A percentile compares a stretch with the other conserved stretches of the same genome.
Conservation (phyloP, 2,329 filamentous ascomycete species). For the Diaporthe sp. region DNA sequence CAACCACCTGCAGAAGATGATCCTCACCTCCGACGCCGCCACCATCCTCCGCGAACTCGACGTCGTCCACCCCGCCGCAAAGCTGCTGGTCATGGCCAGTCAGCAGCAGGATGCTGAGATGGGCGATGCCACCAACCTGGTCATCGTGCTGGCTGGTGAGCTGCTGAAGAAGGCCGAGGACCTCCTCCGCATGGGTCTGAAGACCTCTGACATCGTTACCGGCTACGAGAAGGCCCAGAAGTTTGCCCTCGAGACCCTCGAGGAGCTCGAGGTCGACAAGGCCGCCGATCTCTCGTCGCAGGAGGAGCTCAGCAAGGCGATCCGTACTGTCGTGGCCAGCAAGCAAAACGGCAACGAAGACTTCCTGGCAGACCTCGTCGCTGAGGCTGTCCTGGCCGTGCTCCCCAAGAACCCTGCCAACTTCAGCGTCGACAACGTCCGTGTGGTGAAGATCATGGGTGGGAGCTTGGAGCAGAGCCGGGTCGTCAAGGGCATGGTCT, state of each 20-base stretch:
- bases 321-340: constrained; percentile 94
- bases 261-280: constrained; percentile 92
- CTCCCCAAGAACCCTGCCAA: constrained; percentile 94
- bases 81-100: constrained; percentile 97
- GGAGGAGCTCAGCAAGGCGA: constrained; percentile 91
- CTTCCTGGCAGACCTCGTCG: constrained; percentile 86
- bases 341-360: constrained; percentile 97
- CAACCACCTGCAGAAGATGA: constrained; percentile 99
- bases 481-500: constrained; percentile 98
- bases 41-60: constrained; percentile 98
- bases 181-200: constrained; percentile 94
- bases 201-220: constrained; percentile 96
- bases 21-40: constrained; percentile 96
- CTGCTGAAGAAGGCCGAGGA: constrained; percentile 97
- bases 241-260: constrained; percentile 86
- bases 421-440: constrained; percentile 99
- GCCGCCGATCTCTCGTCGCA: constrained; percentile 86
- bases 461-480: constrained; percentile 93
- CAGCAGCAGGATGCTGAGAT: constrained; percentile 99
- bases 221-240: constrained; percentile 96
- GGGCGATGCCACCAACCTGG: constrained; percentile 97
- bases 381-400: constrained; percentile 87
- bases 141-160: constrained; percentile 96
- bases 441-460: constrained; percentile 99
- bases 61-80: constrained; percentile 97